Base-by-base conservation (phyloP, 2,329 filamentous ascomycete species). In the Chaetomium strumarium region DNA sequence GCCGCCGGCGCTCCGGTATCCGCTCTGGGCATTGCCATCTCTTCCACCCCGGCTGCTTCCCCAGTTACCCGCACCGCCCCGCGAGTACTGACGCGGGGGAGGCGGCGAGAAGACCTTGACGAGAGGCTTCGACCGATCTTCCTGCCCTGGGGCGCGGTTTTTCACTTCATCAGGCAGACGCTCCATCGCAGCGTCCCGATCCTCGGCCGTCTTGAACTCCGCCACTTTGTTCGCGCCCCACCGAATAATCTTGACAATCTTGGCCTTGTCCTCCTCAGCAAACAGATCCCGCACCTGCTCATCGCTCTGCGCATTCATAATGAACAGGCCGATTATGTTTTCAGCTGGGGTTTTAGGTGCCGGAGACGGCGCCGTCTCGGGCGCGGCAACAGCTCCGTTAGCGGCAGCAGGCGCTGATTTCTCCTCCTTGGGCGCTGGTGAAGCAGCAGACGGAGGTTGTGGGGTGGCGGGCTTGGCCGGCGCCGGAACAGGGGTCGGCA, bases 241-340 rank as follows among this genome's bases (percentile, higher is more conserved):
- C 71, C 89, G 91, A 64, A 90, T 85, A 46, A 92, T 77, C 70
- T 84, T 85, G 50, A 81, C 70, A 59, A 96, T 89, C 73, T 95
- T 96, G 31, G 80, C 67, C 66, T 83, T 85, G 66, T 96, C 90
- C 63, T 95, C 88, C 12, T 93, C 84, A 1, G 82, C 76, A 66
- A 99, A 92, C 20, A 96, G 76, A 33, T 88, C 84, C 52, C 86
- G 85, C 36, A 89, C 86, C 55, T 91, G 88, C 31, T 96, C 88
- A 59, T 92, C 88, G 49, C 81, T 86, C 63, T 84, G 88, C 19
- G 91, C 84, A 64, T 91, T 91, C 73, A 88, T 88, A 55, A 99
- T 84, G 69, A 96, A 99, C 17, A 99, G 80, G 45, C 88, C 92
- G 63, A 90, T 85, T 61, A 86, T 89, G 60, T 80, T 82, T 64